Evolutionary conservation across 306 rosid genomes (phyloP).

Genomic region (Acacia acuminata): DNA sequence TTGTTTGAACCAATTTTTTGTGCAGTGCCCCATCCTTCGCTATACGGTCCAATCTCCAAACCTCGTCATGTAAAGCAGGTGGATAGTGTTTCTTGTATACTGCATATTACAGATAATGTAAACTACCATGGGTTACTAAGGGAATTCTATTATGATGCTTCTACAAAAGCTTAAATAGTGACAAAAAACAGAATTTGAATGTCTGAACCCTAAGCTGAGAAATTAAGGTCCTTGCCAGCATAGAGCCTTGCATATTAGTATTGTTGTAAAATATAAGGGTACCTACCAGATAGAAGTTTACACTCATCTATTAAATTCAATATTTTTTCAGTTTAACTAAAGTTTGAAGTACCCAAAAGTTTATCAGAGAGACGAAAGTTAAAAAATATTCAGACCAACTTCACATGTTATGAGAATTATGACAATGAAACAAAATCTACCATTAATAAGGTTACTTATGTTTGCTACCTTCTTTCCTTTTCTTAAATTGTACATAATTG

Average conservation of each 20-base stretch:
- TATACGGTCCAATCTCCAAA: conserved; percentile 87
- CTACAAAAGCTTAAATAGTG: background rate
- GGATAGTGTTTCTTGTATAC: conserved; percentile 93
- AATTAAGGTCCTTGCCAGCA: background rate
- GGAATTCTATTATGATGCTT: conserved; percentile 9
- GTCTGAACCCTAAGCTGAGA: background rate
- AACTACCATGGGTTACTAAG: background rate
- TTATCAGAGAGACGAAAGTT: background rate
- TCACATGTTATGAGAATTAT: background rate
- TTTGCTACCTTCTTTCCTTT: background rate
- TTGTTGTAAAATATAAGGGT: conserved; percentile 1
- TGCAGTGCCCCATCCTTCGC: conserved; percentile 92
- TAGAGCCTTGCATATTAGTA: background rate
- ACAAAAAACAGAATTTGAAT: conserved; percentile 4
- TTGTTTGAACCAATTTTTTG: conserved; percentile 62
- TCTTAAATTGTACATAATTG: background rate
- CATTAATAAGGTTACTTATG: background rate
- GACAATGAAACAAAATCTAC: conserved; percentile 13
- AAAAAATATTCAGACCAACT: background rate
- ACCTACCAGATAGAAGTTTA: background rate
- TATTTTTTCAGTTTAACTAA: background rate
- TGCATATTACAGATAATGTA: conserved; percentile 36
- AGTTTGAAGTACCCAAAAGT: background rate
- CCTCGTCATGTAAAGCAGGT: conserved; percentile 83
- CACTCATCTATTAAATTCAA: background rate